A percentile compares a stretch with the other conserved stretches of the same genome.
These are phyloP conservation scores for Physcomitrium patens DNA, from an alignment of 225 moss, liverwort and hornwort genomes.

Conservation along the genomic window DNA sequence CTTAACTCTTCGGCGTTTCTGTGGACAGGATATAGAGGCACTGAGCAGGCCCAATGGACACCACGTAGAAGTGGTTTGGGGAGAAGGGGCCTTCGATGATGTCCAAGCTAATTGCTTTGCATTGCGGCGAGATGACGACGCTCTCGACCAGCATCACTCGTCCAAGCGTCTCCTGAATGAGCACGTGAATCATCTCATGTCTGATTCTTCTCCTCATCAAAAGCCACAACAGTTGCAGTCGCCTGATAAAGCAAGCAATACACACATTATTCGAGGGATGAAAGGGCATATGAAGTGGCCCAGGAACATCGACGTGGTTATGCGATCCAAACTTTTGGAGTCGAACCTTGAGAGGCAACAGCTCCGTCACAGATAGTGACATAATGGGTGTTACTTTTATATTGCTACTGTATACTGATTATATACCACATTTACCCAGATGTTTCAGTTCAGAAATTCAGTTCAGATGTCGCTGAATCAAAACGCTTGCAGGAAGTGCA, in stretches of 20 bases:
- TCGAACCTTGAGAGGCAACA: conserved; percentile 51
- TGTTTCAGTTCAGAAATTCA: conserved; percentile 8
- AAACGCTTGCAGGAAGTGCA: conserved; percentile 54
- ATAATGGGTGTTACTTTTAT: no score
- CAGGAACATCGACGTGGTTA: conserved; percentile 44
- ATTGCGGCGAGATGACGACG: neutral
- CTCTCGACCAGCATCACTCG: neutral
- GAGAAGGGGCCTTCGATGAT: conserved; percentile 35
- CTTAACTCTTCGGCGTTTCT: neutral
- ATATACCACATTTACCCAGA: conserved; percentile 9
- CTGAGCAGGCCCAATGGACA: conserved; percentile 43
- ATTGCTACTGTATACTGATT: conserved; percentile 16
- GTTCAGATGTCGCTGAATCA: conserved; percentile 34
- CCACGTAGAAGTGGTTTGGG: conserved; percentile 38
- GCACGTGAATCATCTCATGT: conserved; percentile 14
- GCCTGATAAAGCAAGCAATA: conserved; percentile 45
- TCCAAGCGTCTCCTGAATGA: conserved; percentile 40
- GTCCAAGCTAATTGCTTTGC: neutral
- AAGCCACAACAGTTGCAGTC: conserved; percentile 32
- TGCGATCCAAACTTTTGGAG: conserved; percentile 55
- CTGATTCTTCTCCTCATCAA: conserved; percentile 38
- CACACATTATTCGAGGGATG: conserved; percentile 59
- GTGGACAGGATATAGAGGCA: conserved; percentile 53
- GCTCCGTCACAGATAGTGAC: conserved; percentile 42
- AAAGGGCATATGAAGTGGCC: conserved; percentile 66